Conservation (phyloP, 768 basidiomycete species). For the Lactarius tabidus region DNA sequence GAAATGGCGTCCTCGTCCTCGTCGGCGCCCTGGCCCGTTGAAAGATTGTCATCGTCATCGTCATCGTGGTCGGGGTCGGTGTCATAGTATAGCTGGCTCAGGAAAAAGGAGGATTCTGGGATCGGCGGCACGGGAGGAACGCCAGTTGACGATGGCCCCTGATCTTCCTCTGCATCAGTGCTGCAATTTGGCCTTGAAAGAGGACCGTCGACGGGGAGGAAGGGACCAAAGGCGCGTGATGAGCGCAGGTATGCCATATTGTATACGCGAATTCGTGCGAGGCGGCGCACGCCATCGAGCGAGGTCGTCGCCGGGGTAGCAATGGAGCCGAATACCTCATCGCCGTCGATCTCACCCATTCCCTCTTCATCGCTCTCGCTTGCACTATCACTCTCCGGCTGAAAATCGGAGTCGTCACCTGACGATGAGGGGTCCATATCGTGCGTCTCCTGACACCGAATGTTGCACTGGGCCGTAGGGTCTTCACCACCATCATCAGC, state of each 20-base stretch:
- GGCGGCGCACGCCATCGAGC: constrained; percentile 29
- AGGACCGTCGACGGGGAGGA: constrained; percentile 29
- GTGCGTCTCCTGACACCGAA: background rate
- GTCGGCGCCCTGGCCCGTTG: background rate
- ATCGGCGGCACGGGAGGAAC: background rate
- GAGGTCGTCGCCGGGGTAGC: background rate
- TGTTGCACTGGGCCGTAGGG: background rate
- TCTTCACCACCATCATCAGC: background rate
- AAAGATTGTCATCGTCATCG: background rate
- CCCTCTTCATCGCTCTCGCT: constrained; percentile 7
- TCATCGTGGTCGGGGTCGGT: background rate
- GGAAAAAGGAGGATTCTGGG: constrained; percentile 2
- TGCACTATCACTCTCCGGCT: background rate
- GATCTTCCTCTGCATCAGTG: background rate
- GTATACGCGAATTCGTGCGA: constrained; percentile 37
- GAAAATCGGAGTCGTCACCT: constrained; percentile 6
- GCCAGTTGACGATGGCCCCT: background rate
- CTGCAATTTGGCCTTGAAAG: background rate
- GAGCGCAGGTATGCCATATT: constrained; percentile 35
- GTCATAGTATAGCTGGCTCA: background rate
- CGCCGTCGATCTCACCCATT: constrained; percentile 10
- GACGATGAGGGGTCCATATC: background rate
- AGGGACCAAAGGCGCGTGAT: constrained; percentile 38
- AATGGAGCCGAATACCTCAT: background rate
- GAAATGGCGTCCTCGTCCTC: constrained; percentile 10